Percentiles rank a stretch among this genome's conserved stretches.
Evolutionary conservation across 1,284 basidiomycete species (phyloP).

Genomic region (Tylopilus orsonianus): DNA sequence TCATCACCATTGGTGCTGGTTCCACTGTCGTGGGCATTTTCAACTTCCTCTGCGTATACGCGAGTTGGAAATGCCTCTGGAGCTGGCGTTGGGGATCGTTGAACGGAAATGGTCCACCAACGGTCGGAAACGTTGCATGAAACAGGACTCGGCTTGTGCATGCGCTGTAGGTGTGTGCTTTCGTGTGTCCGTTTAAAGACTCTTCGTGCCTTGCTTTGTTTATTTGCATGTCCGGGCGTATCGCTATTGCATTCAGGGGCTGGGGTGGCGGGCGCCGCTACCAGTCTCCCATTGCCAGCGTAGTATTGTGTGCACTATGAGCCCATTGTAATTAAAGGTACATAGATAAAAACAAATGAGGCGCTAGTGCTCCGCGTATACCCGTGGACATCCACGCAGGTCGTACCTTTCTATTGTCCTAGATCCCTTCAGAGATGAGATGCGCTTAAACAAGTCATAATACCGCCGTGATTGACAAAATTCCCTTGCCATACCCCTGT

Average conservation of each 20-base stretch:
- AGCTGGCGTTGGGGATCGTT: slow-evolving; percentile 24
- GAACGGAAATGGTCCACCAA: slow-evolving; percentile 8
- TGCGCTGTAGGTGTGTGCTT: slow-evolving; percentile 1
- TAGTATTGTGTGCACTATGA: neutral
- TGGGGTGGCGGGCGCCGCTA: neutral
- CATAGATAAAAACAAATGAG: neutral
- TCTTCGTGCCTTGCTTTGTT: neutral
- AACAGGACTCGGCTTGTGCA: neutral
- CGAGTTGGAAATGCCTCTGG: slow-evolving; percentile 55
- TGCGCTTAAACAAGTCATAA: neutral
- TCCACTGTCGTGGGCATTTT: slow-evolving; percentile 62
- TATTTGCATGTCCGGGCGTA: neutral
- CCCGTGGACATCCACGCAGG: neutral
- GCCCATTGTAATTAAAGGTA: too few species aligned
- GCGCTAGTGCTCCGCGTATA: neutral
- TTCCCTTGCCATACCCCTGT: neutral
- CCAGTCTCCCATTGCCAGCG: neutral
- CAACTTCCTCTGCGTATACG: slow-evolving; percentile 64
- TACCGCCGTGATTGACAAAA: neutral
- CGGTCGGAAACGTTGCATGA: slow-evolving; percentile 17
- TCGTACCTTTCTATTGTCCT: neutral
- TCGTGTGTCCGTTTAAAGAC: neutral
- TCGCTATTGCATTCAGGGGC: neutral
- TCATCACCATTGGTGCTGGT: slow-evolving; percentile 76
- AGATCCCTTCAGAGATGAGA: neutral